phyloP scores from a whole-genome alignment of 192 early-diverging fungal genomes.

The Coemansia sp. region DNA sequence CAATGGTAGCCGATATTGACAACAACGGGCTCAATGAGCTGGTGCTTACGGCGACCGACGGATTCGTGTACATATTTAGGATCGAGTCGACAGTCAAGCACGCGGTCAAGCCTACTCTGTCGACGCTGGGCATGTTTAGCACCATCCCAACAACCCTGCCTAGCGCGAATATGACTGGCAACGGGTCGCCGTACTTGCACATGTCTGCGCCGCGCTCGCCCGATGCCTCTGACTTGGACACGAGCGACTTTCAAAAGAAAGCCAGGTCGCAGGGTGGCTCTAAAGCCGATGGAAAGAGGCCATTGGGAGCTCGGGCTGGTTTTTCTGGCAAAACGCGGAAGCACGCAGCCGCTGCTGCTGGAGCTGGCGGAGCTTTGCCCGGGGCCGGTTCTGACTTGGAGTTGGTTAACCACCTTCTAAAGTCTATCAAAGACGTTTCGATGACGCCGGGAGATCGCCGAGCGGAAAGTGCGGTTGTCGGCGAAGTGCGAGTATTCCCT shows the following conservation, averaged over 20 bases:
- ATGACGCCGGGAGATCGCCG: conserved; percentile 1
- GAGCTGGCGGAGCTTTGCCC: neutral
- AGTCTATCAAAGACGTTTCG: conserved; percentile 41
- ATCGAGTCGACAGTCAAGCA: conserved; percentile 41
- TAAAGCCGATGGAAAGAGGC: neutral
- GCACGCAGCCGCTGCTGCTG: neutral
- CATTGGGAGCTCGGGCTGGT: neutral
- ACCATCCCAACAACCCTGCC: conserved; percentile 41
- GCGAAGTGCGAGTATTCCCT: conserved; percentile 2
- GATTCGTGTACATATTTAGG: conserved; percentile 54
- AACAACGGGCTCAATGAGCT: conserved; percentile 55
- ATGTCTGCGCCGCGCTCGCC: conserved; percentile 55
- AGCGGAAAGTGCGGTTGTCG: neutral
- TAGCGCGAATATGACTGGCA: conserved; percentile 39
- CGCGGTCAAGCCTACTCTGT: conserved; percentile 34
- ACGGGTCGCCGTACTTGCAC: conserved; percentile 48
- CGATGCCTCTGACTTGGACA: conserved; percentile 41
- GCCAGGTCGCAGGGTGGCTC: neutral
- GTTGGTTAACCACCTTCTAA: conserved; percentile 34
- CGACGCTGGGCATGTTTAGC: conserved; percentile 39
- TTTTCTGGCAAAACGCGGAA: neutral
- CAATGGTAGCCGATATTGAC: conserved; percentile 51
- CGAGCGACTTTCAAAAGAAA: conserved; percentile 12
- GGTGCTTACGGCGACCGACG: conserved; percentile 54
- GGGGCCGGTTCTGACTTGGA: conserved; percentile 14